These are phyloP conservation scores for Pestalotiopsis fici DNA, from an alignment of 2,329 filamentous ascomycete genomes.

Conservation along the genomic window DNA sequence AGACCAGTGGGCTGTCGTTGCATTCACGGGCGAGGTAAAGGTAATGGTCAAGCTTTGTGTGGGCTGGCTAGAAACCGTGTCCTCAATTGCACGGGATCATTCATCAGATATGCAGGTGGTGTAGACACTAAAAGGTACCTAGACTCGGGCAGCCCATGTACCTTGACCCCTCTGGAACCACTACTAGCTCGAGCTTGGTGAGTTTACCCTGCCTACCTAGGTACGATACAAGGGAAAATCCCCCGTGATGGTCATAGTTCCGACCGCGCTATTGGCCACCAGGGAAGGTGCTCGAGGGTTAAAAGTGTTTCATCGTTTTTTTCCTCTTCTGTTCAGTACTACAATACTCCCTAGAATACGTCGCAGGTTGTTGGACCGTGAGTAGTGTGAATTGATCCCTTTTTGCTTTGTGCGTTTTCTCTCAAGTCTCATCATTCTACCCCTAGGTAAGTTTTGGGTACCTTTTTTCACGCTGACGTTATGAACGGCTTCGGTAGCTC, in stretches of 20 bases:
- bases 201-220: not conserved
- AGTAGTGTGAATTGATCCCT: not conserved
- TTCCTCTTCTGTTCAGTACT: not conserved
- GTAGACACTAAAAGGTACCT: not conserved
- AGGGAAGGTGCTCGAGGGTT: slow-evolving; percentile 7
- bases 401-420: not conserved
- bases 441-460: not conserved
- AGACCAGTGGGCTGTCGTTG: not conserved
- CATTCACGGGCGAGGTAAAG: not conserved
- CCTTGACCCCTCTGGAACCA: too few relatives aligned
- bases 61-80: slow-evolving; percentile 29
- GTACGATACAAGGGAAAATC: not conserved
- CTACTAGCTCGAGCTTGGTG: not conserved
- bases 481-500: not conserved
- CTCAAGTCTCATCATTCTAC: not conserved
- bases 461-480: not conserved
- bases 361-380: not conserved
- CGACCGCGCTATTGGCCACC: slow-evolving; percentile 1
- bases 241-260: slow-evolving; percentile 4
- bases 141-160: not conserved
- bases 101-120: not conserved
- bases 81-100: slow-evolving; percentile 26
- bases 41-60: slow-evolving; percentile 9
- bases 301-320: not conserved
- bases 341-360: not conserved